These are phyloP conservation scores for Cucurbita moschata DNA, from an alignment of 306 rosid genomes.

Conservation along the genomic window DNA sequence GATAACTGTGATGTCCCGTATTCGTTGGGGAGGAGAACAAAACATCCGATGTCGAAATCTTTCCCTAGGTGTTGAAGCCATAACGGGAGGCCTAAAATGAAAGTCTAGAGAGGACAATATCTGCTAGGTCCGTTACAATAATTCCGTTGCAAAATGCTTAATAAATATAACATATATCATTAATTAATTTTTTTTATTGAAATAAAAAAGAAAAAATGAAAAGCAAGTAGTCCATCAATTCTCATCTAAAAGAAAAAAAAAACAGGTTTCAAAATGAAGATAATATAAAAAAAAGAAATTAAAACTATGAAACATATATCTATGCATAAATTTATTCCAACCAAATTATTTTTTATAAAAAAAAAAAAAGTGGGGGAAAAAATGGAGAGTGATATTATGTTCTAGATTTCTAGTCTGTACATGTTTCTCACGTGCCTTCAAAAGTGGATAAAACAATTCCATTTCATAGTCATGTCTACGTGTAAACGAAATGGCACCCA, in stretches of 20 bases:
- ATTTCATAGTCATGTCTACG: background rate
- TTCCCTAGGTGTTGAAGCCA: too few species aligned
- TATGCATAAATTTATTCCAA: background rate
- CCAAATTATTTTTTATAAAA: background rate
- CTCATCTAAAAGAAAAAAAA: background rate
- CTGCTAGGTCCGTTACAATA: too few species aligned
- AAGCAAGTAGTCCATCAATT: too few species aligned
- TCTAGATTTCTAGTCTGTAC: background rate
- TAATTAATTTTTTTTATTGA: too few species aligned
- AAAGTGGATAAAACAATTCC: background rate
- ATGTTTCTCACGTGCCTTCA: background rate
- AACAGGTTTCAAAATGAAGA: background rate
- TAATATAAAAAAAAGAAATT: background rate
- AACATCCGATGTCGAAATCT: too few species aligned
- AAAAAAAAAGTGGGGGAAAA: background rate
- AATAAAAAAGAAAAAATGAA: too few species aligned
- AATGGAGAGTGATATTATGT: background rate
- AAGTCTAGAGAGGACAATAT: too few species aligned
- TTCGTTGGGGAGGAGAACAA: too few species aligned
- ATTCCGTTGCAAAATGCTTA: too few species aligned
- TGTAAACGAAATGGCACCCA: constrained; percentile 2
- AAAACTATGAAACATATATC: background rate
- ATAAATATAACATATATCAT: too few species aligned
- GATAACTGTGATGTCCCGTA: too few species aligned
- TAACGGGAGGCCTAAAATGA: too few species aligned